Conservation (phyloP, 495 filamentous ascomycete genomes). For the Hypoxylon subgilvum region DNA sequence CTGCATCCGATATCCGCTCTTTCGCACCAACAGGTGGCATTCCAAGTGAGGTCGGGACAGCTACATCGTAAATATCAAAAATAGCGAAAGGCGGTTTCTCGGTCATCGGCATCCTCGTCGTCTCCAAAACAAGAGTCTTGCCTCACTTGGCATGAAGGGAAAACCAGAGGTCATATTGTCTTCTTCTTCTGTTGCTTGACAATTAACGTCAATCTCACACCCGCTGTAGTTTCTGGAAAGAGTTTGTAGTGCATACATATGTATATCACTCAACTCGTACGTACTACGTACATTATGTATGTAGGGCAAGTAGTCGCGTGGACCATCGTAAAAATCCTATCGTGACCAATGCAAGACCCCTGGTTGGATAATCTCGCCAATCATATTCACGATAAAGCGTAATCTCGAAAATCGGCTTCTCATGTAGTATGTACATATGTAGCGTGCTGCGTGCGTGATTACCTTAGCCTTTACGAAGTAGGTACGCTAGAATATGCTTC, state of each 20-base stretch:
- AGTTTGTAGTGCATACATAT: slow-evolving; percentile 6
- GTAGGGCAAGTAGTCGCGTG: slow-evolving; percentile 37
- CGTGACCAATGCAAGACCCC: slow-evolving; percentile 19
- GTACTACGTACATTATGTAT: no score
- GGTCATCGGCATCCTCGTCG: slow-evolving; percentile 32
- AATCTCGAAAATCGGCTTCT: slow-evolving; percentile 40
- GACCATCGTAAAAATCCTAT: slow-evolving; percentile 13
- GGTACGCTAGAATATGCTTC: slow-evolving; percentile 33
- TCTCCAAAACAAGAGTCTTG: slow-evolving; percentile 20
- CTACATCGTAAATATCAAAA: slow-evolving; percentile 15
- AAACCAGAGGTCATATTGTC: neutral
- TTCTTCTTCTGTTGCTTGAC: neutral
- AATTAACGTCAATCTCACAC: neutral
- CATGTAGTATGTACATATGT: no score
- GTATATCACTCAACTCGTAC: slow-evolving; percentile 24
- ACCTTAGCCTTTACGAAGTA: no score
- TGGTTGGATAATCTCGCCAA: slow-evolving; percentile 30
- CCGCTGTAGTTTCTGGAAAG: slow-evolving; percentile 1
- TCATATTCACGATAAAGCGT: slow-evolving; percentile 28
- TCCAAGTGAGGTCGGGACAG: slow-evolving; percentile 13
- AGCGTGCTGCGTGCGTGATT: slow-evolving; percentile 40
- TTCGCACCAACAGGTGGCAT: slow-evolving; percentile 7
- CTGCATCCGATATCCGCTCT: slow-evolving; percentile 26
- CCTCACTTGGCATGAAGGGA: slow-evolving; percentile 3
- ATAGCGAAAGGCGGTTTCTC: slow-evolving; percentile 22